Conservation (phyloP, 805 yeast genomes). For the Metschnikowia henanensis region DNA sequence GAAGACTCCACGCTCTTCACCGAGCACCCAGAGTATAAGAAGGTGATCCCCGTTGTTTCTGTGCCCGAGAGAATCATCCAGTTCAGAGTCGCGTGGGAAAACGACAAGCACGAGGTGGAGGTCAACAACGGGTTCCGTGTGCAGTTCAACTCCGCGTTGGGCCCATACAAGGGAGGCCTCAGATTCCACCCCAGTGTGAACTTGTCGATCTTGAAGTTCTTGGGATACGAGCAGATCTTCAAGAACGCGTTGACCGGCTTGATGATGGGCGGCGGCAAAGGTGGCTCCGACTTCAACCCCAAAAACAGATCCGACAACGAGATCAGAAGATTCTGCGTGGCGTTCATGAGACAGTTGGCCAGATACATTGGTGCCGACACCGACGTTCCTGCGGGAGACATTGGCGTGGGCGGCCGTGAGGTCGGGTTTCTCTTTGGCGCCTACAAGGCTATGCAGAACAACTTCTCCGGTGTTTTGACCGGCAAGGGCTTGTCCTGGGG, state of each 20-base stretch:
- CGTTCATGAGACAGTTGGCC: slow-evolving; percentile 94
- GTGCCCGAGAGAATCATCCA: slow-evolving; percentile 96
- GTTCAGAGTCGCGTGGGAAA: slow-evolving; percentile 98
- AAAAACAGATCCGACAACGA: slow-evolving; percentile 91
- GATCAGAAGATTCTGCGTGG: slow-evolving; percentile 94
- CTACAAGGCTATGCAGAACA: slow-evolving; percentile 86
- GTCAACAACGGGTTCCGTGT: slow-evolving; percentile 98
- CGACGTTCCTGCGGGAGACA: slow-evolving; percentile 99
- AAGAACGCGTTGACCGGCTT: slow-evolving; percentile 97
- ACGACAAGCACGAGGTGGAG: slow-evolving; percentile 87
- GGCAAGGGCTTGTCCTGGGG: slow-evolving; percentile 99
- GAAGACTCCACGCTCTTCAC: slow-evolving; percentile 89
- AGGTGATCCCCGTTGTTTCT: slow-evolving; percentile 85
- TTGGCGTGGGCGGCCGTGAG: slow-evolving; percentile 97
- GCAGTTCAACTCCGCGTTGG: slow-evolving; percentile 96
- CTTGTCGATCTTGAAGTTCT: slow-evolving; percentile 90
- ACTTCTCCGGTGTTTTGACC: slow-evolving; percentile 96
- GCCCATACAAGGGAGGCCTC: slow-evolving; percentile 99
- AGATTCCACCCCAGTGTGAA: slow-evolving; percentile 98
- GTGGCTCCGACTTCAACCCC: slow-evolving; percentile 98
- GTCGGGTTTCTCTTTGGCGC: slow-evolving; percentile 96
- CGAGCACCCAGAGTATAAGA: slow-evolving; percentile 86
- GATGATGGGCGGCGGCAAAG: slow-evolving; percentile 99
- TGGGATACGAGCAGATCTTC: slow-evolving; percentile 98
- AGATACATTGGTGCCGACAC: slow-evolving; percentile 97